phyloP scores from a whole-genome alignment of 2,329 filamentous ascomycete species.

The Fusarium falciforme region DNA sequence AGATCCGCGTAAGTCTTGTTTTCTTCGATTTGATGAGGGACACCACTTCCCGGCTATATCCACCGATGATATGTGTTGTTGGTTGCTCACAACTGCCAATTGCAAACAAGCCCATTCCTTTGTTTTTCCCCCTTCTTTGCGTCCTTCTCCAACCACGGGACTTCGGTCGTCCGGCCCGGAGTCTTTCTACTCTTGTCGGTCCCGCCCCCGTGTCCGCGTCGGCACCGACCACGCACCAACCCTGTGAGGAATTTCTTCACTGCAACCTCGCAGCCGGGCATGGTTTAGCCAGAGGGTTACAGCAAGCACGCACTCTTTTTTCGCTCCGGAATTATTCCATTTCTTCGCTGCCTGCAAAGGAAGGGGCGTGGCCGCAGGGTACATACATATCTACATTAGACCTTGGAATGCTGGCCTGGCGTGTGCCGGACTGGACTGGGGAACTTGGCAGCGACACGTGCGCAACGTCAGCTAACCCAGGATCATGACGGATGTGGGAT shows the following conservation, averaged over 20 bases:
- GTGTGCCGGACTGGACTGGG: conserved; percentile 21
- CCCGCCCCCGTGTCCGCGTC: conserved; percentile 9
- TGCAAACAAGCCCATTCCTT: not conserved
- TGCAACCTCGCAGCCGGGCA: not conserved
- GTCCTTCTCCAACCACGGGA: not conserved
- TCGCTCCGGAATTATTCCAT: not conserved
- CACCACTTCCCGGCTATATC: not conserved
- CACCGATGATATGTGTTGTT: not conserved
- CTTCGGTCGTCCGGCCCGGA: conserved; percentile 11
- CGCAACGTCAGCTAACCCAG: conserved; percentile 30
- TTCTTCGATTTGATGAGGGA: not conserved
- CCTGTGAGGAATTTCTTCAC: not conserved
- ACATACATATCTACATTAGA: not conserved
- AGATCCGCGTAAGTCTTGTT: not conserved
- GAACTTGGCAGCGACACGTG: conserved; percentile 31
- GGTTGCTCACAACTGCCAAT: conserved; percentile 12
- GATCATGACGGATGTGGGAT: conserved; percentile 10
- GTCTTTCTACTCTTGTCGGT: conserved; percentile 13
- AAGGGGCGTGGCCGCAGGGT: not conserved
- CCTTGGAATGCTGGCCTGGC: not conserved
- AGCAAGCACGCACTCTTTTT: not conserved
- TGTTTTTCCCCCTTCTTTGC: not conserved
- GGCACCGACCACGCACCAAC: not conserved
- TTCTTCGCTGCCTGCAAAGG: not conserved
- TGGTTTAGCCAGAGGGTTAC: not conserved